Base-by-base conservation (phyloP, 1,139 yeast genomes). In the Keqinozyma sinolaborantium region DNA sequence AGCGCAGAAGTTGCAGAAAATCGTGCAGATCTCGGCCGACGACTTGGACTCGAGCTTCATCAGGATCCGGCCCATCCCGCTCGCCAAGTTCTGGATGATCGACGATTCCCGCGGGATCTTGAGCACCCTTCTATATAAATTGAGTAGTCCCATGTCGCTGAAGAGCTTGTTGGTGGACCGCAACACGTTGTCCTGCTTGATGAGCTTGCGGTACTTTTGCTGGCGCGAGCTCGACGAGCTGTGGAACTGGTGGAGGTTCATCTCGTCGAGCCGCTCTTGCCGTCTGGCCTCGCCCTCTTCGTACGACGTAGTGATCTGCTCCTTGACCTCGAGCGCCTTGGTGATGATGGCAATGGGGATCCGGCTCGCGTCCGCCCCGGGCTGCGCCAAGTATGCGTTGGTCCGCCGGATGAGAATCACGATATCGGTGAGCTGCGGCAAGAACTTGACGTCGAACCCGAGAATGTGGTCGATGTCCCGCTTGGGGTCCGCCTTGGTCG, bases 101-200 rank as follows among this genome's bases (percentile, higher is more conserved):
- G 51, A 44, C 6, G 82, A 73, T 5, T 57, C 54, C 28, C 73
- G 50, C 0, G 81, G 75, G 5, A 78, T 48, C 30, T 55, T 49
- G 12, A 79, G 50, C 0, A 76, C 78, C 32, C 86, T 56, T 37
- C 84, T 53, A 44, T 77, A 78, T 12, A 80, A 53, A 40, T 77
- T 79, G 12, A 79, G 55, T 6, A 77, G 51, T 0, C 83, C 84
- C 58, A 75, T 66, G 30, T 69, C 58, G 31, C 67, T 70, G 48
- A 75, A 79, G n/a, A 77, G 54, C 40, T 62, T 61, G 45, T 79
- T 79, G 4, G 83, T 75, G 15, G 74, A 69, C 30, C 79, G 51
- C 24, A 79, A 50, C 3, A 66, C 59, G 18, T 50, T 51, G 41
- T 71, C 70, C 31, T 64, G 64, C 25, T 50, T 44, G 15, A 62